phyloP scores from a whole-genome alignment of 352 stramenopile species.

The Globisporangium paddicum region DNA sequence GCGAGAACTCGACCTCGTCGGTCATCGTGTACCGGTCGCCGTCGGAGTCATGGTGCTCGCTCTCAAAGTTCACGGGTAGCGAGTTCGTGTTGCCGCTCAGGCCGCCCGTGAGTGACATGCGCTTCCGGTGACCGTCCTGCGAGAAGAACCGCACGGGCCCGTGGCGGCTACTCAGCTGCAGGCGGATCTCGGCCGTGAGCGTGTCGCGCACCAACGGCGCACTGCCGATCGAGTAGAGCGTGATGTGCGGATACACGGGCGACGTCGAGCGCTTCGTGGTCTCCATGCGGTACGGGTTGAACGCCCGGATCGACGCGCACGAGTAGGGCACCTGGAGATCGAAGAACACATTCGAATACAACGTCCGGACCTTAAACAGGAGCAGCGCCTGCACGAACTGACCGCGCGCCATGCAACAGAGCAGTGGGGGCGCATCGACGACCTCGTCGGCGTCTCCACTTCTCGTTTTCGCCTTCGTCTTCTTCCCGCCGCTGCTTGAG shows the following conservation, averaged over 20 bases:
- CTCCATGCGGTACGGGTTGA: slow-evolving; percentile 71
- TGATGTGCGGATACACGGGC: slow-evolving; percentile 67
- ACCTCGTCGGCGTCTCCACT: no score
- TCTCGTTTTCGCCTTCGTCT: background rate
- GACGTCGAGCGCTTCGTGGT: slow-evolving; percentile 39
- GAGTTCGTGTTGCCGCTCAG: background rate
- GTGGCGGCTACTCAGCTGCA: slow-evolving; percentile 39
- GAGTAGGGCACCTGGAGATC: slow-evolving; percentile 82
- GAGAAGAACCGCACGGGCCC: slow-evolving; percentile 24
- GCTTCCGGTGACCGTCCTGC: slow-evolving; percentile 9
- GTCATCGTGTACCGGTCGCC: slow-evolving; percentile 11
- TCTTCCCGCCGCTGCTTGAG: background rate
- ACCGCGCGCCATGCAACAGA: slow-evolving; percentile 60
- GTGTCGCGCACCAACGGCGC: slow-evolving; percentile 57
- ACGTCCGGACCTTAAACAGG: slow-evolving; percentile 54
- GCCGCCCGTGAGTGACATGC: slow-evolving; percentile 8
- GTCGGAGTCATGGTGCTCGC: background rate
- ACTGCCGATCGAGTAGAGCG: slow-evolving; percentile 46
- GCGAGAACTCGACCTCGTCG: slow-evolving; percentile 11
- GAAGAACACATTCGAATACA: slow-evolving; percentile 82
- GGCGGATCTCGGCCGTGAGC: slow-evolving; percentile 12
- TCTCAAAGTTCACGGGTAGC: slow-evolving; percentile 3
- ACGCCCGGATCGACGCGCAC: slow-evolving; percentile 64
- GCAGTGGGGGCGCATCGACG: slow-evolving; percentile 23
- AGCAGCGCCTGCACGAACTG: slow-evolving; percentile 74